Evolutionary conservation across 2,329 filamentous ascomycete genomes (phyloP).

Genomic region (Beauveria varroae): DNA sequence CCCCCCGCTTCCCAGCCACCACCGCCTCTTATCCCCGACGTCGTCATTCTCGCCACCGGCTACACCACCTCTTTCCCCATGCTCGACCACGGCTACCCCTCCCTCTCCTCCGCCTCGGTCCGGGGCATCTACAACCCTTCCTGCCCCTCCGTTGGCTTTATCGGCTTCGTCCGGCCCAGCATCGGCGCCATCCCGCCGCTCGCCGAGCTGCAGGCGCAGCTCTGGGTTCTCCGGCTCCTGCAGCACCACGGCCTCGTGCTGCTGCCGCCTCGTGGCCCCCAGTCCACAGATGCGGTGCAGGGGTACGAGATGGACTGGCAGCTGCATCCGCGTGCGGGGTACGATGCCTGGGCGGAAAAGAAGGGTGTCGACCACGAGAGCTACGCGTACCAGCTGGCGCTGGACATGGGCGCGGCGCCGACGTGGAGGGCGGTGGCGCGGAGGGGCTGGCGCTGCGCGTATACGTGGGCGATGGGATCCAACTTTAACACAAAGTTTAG

Average conservation of each 20-base stretch:
- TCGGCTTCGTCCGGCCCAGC: conserved; percentile 39
- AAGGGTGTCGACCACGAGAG: conserved; percentile 41
- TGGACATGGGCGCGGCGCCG: conserved; percentile 38
- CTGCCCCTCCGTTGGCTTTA: conserved; percentile 34
- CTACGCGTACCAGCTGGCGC: conserved; percentile 42
- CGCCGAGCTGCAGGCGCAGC: conserved; percentile 40
- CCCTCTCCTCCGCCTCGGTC: conserved; percentile 40
- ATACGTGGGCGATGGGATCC: conserved; percentile 39
- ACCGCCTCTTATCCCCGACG: conserved; percentile 24
- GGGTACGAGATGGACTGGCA: conserved; percentile 33
- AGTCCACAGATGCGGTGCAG: conserved; percentile 17
- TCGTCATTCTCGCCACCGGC: conserved; percentile 40
- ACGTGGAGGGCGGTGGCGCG: conserved; percentile 26
- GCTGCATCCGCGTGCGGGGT: conserved; percentile 26
- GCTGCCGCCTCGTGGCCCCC: not conserved
- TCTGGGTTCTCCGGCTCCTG: conserved; percentile 37
- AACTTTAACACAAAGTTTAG: conserved; percentile 44
- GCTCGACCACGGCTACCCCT: conserved; percentile 31
- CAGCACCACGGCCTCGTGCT: conserved; percentile 21
- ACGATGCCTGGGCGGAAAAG: conserved; percentile 27
- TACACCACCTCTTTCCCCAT: conserved; percentile 36
- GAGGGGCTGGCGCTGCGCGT: conserved; percentile 30
- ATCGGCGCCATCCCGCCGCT: conserved; percentile 41
- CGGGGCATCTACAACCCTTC: conserved; percentile 42
- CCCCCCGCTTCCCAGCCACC: not conserved